Evolutionary conservation across 2,329 filamentous ascomycete genomes (phyloP).

Genomic region (Ophiostoma quercus): DNA sequence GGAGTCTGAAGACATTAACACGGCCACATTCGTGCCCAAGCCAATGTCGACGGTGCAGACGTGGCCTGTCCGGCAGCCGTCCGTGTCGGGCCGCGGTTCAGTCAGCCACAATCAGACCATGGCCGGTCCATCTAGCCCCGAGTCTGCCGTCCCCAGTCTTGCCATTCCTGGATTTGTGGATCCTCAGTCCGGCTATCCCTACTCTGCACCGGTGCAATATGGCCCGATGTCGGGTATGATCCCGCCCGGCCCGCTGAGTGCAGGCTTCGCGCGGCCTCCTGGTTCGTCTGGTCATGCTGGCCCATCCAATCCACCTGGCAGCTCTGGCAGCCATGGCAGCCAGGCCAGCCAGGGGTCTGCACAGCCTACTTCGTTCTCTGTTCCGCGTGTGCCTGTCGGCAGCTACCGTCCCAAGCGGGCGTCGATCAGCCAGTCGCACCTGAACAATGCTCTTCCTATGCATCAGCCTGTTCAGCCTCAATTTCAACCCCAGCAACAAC

Average conservation of each 20-base stretch:
- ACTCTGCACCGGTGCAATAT: slow-evolving; percentile 34
- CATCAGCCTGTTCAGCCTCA: not conserved
- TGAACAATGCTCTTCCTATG: slow-evolving; percentile 18
- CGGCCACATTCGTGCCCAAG: slow-evolving; percentile 18
- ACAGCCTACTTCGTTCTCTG: slow-evolving; percentile 31
- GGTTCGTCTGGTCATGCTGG: too few relatives aligned
- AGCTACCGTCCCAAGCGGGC: slow-evolving; percentile 29
- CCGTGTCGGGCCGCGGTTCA: slow-evolving; percentile 10
- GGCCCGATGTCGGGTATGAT: not conserved
- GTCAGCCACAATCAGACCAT: not conserved
- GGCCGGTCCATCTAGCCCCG: not conserved
- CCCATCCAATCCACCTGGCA: not conserved
- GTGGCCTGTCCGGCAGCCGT: slow-evolving; percentile 25
- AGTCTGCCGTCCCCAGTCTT: not conserved
- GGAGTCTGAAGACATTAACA: slow-evolving; percentile 16
- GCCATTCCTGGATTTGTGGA: not conserved
- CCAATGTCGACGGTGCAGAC: slow-evolving; percentile 24
- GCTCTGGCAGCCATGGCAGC: not conserved
- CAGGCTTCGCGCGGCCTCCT: not conserved
- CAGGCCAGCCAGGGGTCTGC: not conserved
- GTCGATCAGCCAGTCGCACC: slow-evolving; percentile 7
- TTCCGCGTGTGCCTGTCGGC: slow-evolving; percentile 40
- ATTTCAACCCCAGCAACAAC: slow-evolving; percentile 23
- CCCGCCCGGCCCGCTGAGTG: not conserved
- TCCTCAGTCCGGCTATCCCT: slow-evolving; percentile 33